Conservation (phyloP, 2,329 filamentous ascomycete species). For the Neodidymelliopsis sp. region DNA sequence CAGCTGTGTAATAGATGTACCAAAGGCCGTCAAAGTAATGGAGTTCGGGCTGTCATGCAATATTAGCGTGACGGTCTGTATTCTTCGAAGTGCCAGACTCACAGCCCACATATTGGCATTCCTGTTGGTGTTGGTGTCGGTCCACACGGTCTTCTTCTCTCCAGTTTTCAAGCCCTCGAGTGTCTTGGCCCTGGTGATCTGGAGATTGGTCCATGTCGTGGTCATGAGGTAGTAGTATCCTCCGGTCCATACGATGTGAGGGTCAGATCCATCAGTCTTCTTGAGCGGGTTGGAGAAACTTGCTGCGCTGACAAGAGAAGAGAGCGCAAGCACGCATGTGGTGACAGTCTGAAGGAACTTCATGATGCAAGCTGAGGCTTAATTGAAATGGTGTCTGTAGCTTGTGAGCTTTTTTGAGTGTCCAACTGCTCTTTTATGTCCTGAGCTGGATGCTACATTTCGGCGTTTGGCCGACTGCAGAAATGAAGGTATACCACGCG, state of each 20-base stretch:
- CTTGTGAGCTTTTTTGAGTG: not conserved
- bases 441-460: not conserved
- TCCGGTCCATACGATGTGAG: conserved; percentile 60
- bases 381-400: not conserved
- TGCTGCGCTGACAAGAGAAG: conserved; percentile 37
- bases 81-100: conserved; percentile 2
- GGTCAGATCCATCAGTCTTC: conserved; percentile 60
- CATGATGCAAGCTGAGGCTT: conserved; percentile 10
- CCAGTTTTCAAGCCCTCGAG: conserved; percentile 64
- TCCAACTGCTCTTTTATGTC: not conserved
- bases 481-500: not conserved
- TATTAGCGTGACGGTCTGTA: not conserved
- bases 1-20: conserved; percentile 67
- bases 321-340: conserved; percentile 24
- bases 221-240: conserved; percentile 66
- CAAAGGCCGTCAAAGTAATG: conserved; percentile 58
- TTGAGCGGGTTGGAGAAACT: conserved; percentile 63
- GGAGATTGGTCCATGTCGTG: conserved; percentile 63
- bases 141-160: conserved; percentile 60
- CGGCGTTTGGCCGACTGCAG: conserved; percentile 11
- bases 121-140: conserved; percentile 55
- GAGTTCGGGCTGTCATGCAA: conserved; percentile 54
- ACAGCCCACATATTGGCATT: conserved; percentile 61
- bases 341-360: conserved; percentile 24
- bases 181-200: conserved; percentile 63